phyloP scores from a whole-genome alignment of 2,329 filamentous ascomycete species.

The Aschersonia sp. region DNA sequence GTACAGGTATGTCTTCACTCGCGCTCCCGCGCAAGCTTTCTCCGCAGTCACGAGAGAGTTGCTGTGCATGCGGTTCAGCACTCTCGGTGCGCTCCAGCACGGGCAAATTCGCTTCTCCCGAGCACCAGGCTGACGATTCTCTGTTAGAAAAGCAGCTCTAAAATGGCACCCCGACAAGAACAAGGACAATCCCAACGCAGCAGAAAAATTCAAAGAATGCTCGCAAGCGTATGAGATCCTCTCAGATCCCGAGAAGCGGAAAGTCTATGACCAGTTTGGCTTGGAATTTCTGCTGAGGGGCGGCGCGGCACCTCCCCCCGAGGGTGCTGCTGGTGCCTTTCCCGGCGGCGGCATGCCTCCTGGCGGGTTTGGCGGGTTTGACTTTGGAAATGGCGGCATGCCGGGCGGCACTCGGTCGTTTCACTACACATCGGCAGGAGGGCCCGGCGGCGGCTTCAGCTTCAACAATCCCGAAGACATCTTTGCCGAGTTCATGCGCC shows the following conservation, averaged over 20 bases:
- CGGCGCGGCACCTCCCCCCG: conserved; percentile 52
- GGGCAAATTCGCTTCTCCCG: no score
- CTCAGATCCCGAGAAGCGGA: conserved; percentile 91
- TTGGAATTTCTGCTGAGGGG: conserved; percentile 84
- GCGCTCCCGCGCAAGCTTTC: neutral
- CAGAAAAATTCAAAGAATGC: conserved; percentile 95
- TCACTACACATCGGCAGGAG: conserved; percentile 46
- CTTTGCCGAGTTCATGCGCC: conserved; percentile 69
- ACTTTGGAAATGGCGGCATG: conserved; percentile 32
- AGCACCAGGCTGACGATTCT: conserved; percentile 18
- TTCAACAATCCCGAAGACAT: conserved; percentile 77
- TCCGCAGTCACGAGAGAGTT: neutral
- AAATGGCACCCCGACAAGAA: conserved; percentile 98
- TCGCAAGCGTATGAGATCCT: conserved; percentile 97
- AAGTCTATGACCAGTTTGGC: conserved; percentile 87
- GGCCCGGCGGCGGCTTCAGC: conserved; percentile 49
- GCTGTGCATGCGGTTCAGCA: no score
- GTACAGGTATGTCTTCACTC: conserved; percentile 50
- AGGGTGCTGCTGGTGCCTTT: conserved; percentile 37
- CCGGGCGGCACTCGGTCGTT: conserved; percentile 39
- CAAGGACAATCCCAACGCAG: conserved; percentile 70
- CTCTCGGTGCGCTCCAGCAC: no score
- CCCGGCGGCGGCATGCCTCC: conserved; percentile 42
- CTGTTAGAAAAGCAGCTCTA: conserved; percentile 62
- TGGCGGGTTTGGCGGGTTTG: conserved; percentile 35